phyloP scores from a whole-genome alignment of 2,329 filamentous ascomycete genomes.

The Fusarium falciforme region DNA sequence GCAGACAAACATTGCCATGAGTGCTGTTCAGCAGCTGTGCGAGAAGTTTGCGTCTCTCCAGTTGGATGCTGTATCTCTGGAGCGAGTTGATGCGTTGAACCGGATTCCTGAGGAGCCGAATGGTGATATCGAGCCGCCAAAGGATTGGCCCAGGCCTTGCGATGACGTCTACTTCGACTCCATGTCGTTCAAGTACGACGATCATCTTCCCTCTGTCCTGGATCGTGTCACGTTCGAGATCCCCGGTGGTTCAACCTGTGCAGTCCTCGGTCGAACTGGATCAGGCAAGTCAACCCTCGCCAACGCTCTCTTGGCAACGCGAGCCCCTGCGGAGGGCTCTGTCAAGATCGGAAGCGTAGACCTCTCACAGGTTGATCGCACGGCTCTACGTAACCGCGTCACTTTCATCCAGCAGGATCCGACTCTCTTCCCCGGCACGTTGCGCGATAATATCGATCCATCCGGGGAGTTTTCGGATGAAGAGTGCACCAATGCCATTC shows the following conservation, averaged over 20 bases:
- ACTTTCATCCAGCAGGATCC: slow-evolving; percentile 75
- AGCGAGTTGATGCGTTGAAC: slow-evolving; percentile 85
- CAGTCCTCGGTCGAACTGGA: slow-evolving; percentile 83
- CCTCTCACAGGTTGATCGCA: slow-evolving; percentile 64
- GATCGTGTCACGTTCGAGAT: slow-evolving; percentile 77
- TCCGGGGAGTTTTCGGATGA: slow-evolving; percentile 66
- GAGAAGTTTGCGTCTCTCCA: slow-evolving; percentile 85
- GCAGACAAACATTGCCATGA: slow-evolving; percentile 52
- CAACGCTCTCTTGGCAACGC: slow-evolving; percentile 67
- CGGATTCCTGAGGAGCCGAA: slow-evolving; percentile 80
- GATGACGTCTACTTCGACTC: slow-evolving; percentile 81
- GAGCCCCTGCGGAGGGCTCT: slow-evolving; percentile 62
- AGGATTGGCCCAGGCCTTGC: slow-evolving; percentile 78
- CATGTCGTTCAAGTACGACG: slow-evolving; percentile 83
- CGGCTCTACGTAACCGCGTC: slow-evolving; percentile 66
- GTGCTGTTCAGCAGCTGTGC: slow-evolving; percentile 68
- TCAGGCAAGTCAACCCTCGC: slow-evolving; percentile 87
- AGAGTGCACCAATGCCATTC: slow-evolving; percentile 64
- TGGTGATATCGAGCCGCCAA: slow-evolving; percentile 76
- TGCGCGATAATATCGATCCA: slow-evolving; percentile 76
- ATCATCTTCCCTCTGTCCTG: slow-evolving; percentile 79
- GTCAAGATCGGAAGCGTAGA: slow-evolving; percentile 67
- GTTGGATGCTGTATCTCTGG: slow-evolving; percentile 92
- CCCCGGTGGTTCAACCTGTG: slow-evolving; percentile 70
- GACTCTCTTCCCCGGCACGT: slow-evolving; percentile 68